Conservation (phyloP, 805 yeast species). For the Candida pseudoglaebosa region DNA sequence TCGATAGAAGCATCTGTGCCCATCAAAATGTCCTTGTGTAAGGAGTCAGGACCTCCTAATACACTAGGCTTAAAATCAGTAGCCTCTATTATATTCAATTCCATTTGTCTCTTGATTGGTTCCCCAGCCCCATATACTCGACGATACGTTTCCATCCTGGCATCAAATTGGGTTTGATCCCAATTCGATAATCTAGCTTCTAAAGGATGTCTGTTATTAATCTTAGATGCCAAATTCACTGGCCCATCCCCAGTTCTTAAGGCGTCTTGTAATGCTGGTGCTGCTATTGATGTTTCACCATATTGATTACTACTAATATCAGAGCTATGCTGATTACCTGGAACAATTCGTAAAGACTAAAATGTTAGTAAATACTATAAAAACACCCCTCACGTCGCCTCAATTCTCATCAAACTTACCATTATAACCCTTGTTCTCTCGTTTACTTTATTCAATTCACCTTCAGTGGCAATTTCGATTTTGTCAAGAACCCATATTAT, state of each 20-base stretch:
- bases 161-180: slow-evolving; percentile 71
- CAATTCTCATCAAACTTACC: no score
- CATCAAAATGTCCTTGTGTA: slow-evolving; percentile 74
- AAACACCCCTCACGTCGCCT: not conserved
- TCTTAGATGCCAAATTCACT: slow-evolving; percentile 50
- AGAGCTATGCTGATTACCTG: slow-evolving; percentile 43
- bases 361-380: slow-evolving; percentile 4
- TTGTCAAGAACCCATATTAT: no score
- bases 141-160: slow-evolving; percentile 73
- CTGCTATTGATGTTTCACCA: slow-evolving; percentile 58
- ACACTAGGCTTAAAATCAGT: slow-evolving; percentile 66
- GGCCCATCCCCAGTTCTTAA: slow-evolving; percentile 67
- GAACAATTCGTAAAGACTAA: slow-evolving; percentile 53
- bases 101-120: slow-evolving; percentile 91
- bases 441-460: no score
- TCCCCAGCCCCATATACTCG: slow-evolving; percentile 89
- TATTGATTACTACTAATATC: slow-evolving; percentile 48
- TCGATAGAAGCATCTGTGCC: slow-evolving; percentile 76
- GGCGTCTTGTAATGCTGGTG: slow-evolving; percentile 68
- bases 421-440: not conserved
- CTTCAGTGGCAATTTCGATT: no score
- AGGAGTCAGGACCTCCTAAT: slow-evolving; percentile 53
- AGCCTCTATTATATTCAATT: slow-evolving; percentile 63
- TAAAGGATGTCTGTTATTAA: slow-evolving; percentile 82
- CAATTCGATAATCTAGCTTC: slow-evolving; percentile 72